phyloP scores from a whole-genome alignment of 2,329 filamentous ascomycete species.

The Aphanocladium album region DNA sequence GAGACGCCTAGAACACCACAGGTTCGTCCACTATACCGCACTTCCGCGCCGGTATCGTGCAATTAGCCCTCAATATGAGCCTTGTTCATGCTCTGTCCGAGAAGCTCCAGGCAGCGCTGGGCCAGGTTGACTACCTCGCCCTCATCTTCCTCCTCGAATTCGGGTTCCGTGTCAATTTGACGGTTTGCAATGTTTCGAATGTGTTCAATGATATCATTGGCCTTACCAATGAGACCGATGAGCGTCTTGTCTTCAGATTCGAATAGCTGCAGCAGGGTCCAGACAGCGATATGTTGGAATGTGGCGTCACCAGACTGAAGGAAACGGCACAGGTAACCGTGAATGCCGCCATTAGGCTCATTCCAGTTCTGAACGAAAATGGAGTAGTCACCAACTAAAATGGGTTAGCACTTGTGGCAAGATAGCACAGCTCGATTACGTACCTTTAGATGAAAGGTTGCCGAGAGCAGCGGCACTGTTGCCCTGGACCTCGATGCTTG shows the following conservation, averaged over 20 bases:
- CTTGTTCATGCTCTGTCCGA: slow-evolving; percentile 72
- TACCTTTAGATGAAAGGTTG: slow-evolving; percentile 95
- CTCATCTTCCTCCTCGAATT: slow-evolving; percentile 84
- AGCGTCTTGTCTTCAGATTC: slow-evolving; percentile 90
- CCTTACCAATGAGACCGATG: slow-evolving; percentile 83
- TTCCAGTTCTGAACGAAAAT: slow-evolving; percentile 95
- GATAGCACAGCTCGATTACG: slow-evolving; percentile 18
- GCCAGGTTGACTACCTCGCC: slow-evolving; percentile 89
- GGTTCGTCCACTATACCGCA: background rate
- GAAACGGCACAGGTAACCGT: slow-evolving; percentile 91
- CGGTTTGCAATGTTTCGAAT: slow-evolving; percentile 88
- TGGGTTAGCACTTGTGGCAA: slow-evolving; percentile 12
- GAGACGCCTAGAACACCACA: background rate
- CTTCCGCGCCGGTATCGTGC: background rate
- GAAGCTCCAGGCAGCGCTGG: slow-evolving; percentile 79
- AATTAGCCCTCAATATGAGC: slow-evolving; percentile 72
- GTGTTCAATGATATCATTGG: slow-evolving; percentile 86
- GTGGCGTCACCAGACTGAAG: slow-evolving; percentile 91
- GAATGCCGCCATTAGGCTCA: slow-evolving; percentile 87
- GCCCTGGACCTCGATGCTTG: slow-evolving; percentile 95
- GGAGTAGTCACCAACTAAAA: slow-evolving; percentile 84
- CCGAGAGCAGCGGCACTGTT: slow-evolving; percentile 95
- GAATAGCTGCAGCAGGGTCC: slow-evolving; percentile 91
- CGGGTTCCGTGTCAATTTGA: slow-evolving; percentile 80
- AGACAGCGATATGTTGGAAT: slow-evolving; percentile 98